Evolutionary conservation across 352 stramenopile species (phyloP).

Genomic region (Pythium phragmitis): DNA sequence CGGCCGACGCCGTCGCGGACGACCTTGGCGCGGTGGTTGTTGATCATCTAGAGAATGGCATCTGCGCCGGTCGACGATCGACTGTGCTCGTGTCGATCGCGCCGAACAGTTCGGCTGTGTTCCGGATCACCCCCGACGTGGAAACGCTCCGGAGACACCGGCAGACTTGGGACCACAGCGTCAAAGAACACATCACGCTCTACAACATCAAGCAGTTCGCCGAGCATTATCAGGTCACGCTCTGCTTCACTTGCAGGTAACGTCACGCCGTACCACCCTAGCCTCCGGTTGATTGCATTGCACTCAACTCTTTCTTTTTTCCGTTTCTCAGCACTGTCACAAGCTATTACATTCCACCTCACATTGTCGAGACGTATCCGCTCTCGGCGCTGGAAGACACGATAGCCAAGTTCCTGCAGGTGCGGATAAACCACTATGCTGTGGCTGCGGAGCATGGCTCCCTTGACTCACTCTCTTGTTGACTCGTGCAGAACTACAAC

Average conservation of each 20-base stretch:
- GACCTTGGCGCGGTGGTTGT: conserved; percentile 42
- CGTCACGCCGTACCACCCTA: neutral
- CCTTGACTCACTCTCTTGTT: neutral
- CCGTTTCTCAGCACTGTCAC: conserved; percentile 43
- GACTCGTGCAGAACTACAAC: conserved; percentile 57
- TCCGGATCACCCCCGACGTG: conserved; percentile 71
- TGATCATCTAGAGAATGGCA: conserved; percentile 64
- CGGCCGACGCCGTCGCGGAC: conserved; percentile 53
- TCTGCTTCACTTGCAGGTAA: conserved; percentile 88
- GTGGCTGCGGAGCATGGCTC: neutral
- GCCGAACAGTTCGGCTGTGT: conserved; percentile 50
- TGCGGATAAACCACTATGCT: conserved; percentile 17
- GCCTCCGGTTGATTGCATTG: neutral
- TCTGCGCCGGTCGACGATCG: conserved; percentile 62
- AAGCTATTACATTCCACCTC: conserved; percentile 82
- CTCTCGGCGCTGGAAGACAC: conserved; percentile 86
- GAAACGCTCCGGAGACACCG: conserved; percentile 71
- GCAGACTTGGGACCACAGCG: conserved; percentile 83
- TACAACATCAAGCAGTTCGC: conserved; percentile 91
- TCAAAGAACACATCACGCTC: conserved; percentile 86
- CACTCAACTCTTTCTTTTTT: neutral
- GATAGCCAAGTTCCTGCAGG: conserved; percentile 87
- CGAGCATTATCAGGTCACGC: conserved; percentile 84
- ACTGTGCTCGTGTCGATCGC: conserved; percentile 74
- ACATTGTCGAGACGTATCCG: conserved; percentile 80